Percentiles rank a stretch among this genome's conserved stretches.
Evolutionary conservation across 192 early-diverging fungal species (phyloP).

Genomic region (Coemansia sp.): DNA sequence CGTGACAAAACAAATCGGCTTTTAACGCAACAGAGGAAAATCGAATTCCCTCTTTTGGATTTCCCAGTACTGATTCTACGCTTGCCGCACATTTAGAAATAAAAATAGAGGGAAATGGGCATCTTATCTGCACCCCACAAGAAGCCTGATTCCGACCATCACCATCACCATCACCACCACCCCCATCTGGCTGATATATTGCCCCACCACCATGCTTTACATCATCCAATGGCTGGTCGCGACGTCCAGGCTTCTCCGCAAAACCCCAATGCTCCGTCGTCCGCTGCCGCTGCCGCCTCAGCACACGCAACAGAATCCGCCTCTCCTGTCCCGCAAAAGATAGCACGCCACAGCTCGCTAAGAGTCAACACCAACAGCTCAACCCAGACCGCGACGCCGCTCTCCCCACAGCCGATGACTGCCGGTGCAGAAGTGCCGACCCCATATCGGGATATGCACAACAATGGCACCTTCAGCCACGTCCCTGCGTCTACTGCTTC

Average conservation of each 20-base stretch:
- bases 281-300: constrained; percentile 9
- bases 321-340: constrained; percentile 9
- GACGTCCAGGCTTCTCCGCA: constrained; percentile 10
- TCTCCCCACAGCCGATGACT: constrained; percentile 42
- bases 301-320: constrained; percentile 9
- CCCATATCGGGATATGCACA: constrained; percentile 24
- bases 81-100: not conserved
- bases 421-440: constrained; percentile 31
- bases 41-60: constrained; percentile 5
- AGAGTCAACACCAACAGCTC: constrained; percentile 41
- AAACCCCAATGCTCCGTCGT: constrained; percentile 1
- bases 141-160: constrained; percentile 24
- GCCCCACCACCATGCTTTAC: constrained; percentile 13
- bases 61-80: not conserved
- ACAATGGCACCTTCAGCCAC: constrained; percentile 18
- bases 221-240: constrained; percentile 11
- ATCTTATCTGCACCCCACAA: constrained; percentile 36
- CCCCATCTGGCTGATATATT: constrained; percentile 17
- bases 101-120: constrained; percentile 24
- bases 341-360: constrained; percentile 33
- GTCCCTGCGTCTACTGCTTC: constrained; percentile 12
- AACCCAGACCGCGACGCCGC: constrained; percentile 16
- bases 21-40: not conserved
- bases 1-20: not conserved
- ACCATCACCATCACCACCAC: constrained; percentile 25